Evolutionary conservation across 2,329 filamentous ascomycete genomes (phyloP), one percentile per base, ranked within the genome.

Genomic region (Alternaria sp.): DNA sequence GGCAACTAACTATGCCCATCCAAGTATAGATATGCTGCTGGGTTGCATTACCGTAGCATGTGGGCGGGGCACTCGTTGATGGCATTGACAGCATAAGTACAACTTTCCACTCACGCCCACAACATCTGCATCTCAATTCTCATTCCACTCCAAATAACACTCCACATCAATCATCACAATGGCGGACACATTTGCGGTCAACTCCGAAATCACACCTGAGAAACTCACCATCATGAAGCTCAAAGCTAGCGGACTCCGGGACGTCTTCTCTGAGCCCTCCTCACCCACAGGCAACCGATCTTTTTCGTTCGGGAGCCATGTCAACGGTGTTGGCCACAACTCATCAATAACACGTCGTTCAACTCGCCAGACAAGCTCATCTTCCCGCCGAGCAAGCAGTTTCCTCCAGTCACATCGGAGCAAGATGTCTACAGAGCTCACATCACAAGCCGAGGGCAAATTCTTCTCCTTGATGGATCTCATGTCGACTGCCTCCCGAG

Each of bases 381-480:
- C 58, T n/a, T 61, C 62, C 42, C 68, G 66, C 23, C 64, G 68
- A 41, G 53, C 63, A 11, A 69, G 62, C 53, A 66, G 61, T 4
- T 72, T 71, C 49, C 42, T 70, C 26, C 62, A 66, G 36, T 70
- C 67, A 3, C 67, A 72, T 51, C 68, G 66, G 17, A 66, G 62
- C 45, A 62, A 68, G 51, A 69, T 69, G 62, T 72, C 67, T 8
- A 63, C 52, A 33, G 68, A 72, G 37, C 66, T 71, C 37, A 67
- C 67, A n/a, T 62, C 60, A 1, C 45, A 71, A 51, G 67, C 70
- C 3, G 66, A 71, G 39, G 61, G 63, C 10, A 70, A 70, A 48
- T 70, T 72, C 56, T 70, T 71, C 46, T 63, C 68, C n/a, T 44
- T 72, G 14, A 70, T 72, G 61, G 68, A 72, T 14, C 67, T 70